A percentile compares a stretch with the other conserved stretches of the same genome.
Evolutionary conservation across 2,329 filamentous ascomycete genomes (phyloP).

Genomic region (Sporothrix sp.): DNA sequence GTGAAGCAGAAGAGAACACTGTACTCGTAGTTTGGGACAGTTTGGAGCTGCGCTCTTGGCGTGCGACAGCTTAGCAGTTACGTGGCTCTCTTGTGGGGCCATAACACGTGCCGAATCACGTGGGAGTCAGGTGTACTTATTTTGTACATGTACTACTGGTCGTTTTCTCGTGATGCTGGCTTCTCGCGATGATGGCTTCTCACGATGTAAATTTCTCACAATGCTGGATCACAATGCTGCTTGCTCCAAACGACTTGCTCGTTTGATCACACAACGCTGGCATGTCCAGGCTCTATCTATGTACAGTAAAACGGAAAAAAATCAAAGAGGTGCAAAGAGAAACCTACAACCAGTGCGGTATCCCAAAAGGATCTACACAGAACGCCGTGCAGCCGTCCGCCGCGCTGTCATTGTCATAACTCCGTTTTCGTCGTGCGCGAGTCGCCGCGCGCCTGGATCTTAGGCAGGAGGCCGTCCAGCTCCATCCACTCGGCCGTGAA

Average conservation of each 20-base stretch:
- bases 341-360: neutral
- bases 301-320: neutral
- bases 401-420: constrained; percentile 13
- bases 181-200: too few relatives aligned
- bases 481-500: constrained; percentile 94
- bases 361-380: too few relatives aligned
- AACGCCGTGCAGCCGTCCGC: neutral
- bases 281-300: too few relatives aligned
- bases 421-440: constrained; percentile 16
- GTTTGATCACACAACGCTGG: too few relatives aligned
- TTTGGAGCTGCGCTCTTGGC: constrained; percentile 1
- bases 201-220: too few relatives aligned
- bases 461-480: constrained; percentile 31
- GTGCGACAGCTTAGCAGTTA: constrained; percentile 14
- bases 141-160: too few relatives aligned
- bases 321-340: neutral
- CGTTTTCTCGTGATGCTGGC: too few relatives aligned
- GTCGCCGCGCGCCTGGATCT: neutral
- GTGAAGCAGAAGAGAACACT: constrained; percentile 11
- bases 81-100: constrained; percentile 16
- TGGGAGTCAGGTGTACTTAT: neutral
- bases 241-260: too few relatives aligned
- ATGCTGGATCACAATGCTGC: too few relatives aligned
- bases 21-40: neutral
- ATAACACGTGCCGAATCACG: constrained; percentile 8